Base-by-base conservation (phyloP, 495 filamentous ascomycete genomes). In the Penicillium cataractarum region DNA sequence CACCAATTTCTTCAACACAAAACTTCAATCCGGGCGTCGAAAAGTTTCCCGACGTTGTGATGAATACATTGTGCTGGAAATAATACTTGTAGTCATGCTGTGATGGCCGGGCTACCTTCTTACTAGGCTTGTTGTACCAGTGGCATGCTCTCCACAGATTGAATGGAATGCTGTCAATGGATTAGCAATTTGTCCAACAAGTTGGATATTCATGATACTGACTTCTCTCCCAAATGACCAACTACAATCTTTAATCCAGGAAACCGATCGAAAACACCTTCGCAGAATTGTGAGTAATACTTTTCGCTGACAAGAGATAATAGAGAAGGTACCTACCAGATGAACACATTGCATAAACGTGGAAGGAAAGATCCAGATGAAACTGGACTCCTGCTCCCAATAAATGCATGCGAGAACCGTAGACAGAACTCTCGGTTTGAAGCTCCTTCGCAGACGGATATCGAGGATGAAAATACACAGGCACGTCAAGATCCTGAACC, bases 111-210 rank as follows among this genome's bases (percentile, higher is more conserved):
- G 54, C 22, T 4, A 44, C 17, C 26, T 27, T 57, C n/a, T 57
- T 57, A 15, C 37, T 57, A 17, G 54, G 54, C 26, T 57, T 57
- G 13, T 57, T 57, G 24, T 57, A 57, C 54, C 54, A 57, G 21
- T 57, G 54, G 3, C 22, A 44, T 1, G 54, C 54, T 57, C 54
- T 42, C 54, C 54, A 57, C 7, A 57, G 35, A 57, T 57, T 57
- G 4, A 57, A 44, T 6, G 54, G 54, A 29, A 57, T 57, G 26
- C 54, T 57, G 24, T 24, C 10, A 12, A 37, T 21, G 17, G 21
- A 13, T 27, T 12, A 40, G 19, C 21, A 15, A 37, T 21, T 4
- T 21, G 40, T 6, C 17, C 5, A 17, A 3, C n/a, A 44, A 9
- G 6, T 19, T 19, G 40, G 19, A 8, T 44, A 44, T 44, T n/a